Percentiles rank a stretch among this genome's conserved stretches.
phyloP scores from a whole-genome alignment of 2,329 filamentous ascomycete genomes.

The Esteya vermicola region DNA sequence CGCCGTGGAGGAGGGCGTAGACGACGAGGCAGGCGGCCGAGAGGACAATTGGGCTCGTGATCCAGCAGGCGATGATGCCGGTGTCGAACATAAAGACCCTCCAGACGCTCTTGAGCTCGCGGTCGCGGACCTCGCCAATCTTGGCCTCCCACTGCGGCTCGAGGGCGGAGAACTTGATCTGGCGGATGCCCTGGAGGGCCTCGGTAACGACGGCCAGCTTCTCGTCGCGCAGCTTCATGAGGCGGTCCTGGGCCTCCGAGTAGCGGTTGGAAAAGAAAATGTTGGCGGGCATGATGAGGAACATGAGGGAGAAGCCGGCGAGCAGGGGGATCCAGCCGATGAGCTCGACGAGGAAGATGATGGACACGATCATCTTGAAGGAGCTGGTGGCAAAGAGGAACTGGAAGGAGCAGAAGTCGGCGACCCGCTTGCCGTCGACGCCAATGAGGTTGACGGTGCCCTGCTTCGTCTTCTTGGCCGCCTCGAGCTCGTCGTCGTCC shows the following conservation, averaged over 20 bases:
- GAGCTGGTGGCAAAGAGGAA: slow-evolving; percentile 48
- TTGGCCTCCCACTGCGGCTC: slow-evolving; percentile 62
- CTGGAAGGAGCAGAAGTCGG: slow-evolving; percentile 54
- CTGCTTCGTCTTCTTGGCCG: slow-evolving; percentile 42
- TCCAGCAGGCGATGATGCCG: slow-evolving; percentile 52
- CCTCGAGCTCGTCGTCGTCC: slow-evolving; percentile 31
- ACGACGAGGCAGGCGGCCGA: slow-evolving; percentile 56
- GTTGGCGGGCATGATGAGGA: slow-evolving; percentile 54
- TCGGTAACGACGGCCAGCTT: slow-evolving; percentile 67
- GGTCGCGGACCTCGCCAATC: slow-evolving; percentile 48
- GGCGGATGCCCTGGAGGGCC: slow-evolving; percentile 62
- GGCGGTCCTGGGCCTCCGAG: slow-evolving; percentile 45
- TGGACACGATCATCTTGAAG: slow-evolving; percentile 50
- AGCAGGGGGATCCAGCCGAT: slow-evolving; percentile 58
- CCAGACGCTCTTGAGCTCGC: slow-evolving; percentile 55
- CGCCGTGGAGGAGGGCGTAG: slow-evolving; percentile 50
- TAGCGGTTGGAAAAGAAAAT: slow-evolving; percentile 52
- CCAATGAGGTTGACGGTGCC: slow-evolving; percentile 65
- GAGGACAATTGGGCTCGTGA: slow-evolving; percentile 58
- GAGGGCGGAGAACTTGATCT: slow-evolving; percentile 72
- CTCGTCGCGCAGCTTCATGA: slow-evolving; percentile 64
- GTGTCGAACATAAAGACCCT: slow-evolving; percentile 50
- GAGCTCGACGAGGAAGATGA: slow-evolving; percentile 51
- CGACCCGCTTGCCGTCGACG: slow-evolving; percentile 57
- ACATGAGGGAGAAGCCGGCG: slow-evolving; percentile 50